These are phyloP conservation scores for Penicillium psychrosexuale DNA, from an alignment of 2,329 filamentous ascomycete genomes.

Conservation along the genomic window DNA sequence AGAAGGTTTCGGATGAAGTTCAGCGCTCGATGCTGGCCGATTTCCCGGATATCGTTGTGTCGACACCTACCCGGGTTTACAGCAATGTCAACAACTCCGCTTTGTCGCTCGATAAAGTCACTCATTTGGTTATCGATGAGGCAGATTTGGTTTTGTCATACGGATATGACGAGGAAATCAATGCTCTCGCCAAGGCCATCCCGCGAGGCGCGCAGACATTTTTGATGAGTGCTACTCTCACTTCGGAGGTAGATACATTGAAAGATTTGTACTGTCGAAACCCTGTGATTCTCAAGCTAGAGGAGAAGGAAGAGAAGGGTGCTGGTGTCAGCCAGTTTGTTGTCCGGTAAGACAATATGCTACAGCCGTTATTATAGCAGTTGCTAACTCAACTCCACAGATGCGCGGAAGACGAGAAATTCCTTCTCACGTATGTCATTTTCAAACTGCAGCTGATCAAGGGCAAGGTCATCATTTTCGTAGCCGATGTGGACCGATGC, in stretches of 20 bases:
- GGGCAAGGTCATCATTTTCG: conserved; percentile 83
- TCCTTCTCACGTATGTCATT: conserved; percentile 85
- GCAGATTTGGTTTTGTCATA: conserved; percentile 92
- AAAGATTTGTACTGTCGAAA: conserved; percentile 81
- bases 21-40: conserved; percentile 82
- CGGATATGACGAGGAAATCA: conserved; percentile 86
- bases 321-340: conserved; percentile 81
- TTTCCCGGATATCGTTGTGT: conserved; percentile 82
- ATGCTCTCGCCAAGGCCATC: conserved; percentile 71
- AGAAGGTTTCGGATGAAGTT: conserved; percentile 85
- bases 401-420: conserved; percentile 97
- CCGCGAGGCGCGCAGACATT: conserved; percentile 86
- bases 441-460: conserved; percentile 93
- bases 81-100: conserved; percentile 71
- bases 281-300: conserved; percentile 75
- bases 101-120: conserved; percentile 67
- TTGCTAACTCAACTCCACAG: conserved; percentile 37
- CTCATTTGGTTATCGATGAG: conserved; percentile 85
- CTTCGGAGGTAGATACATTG: conserved; percentile 78
- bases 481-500: conserved; percentile 81
- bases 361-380: background rate
- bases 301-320: conserved; percentile 74
- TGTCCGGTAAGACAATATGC: conserved; percentile 59
- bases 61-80: conserved; percentile 81
- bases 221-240: conserved; percentile 90